Evolutionary conservation across 768 basidiomycete species (phyloP), one percentile per base, ranked within the genome.

Genomic region (Termitomyces sp.): DNA sequence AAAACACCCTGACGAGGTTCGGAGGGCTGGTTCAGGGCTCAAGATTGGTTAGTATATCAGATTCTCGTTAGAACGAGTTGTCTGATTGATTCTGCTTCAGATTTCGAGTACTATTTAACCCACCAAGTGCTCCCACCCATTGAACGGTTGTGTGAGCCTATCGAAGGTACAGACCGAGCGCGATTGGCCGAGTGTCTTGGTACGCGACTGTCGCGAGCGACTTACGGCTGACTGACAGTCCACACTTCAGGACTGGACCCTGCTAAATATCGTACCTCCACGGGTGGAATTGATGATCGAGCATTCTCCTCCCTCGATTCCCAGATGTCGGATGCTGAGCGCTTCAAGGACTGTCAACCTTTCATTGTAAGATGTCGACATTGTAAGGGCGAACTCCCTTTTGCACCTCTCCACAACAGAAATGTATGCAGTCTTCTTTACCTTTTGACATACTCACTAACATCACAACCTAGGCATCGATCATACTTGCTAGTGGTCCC

Each of bases 151-250:
- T 99, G 97, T 69, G 97, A 97, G 45, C 89, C 92, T 1, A 98
- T 99, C 47, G 93, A 97, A 65, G 96, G 95, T 7, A 98, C 95
- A 0, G 96, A 98, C 66, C 83, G 92, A 30, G 78, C 95, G 7
- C 83, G 95, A 37, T 76, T 99, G 22, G 97, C 97, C 0, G 96
- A 98, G 75, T 98, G 94, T 70, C 84, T 99, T 6, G 96, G 95
- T 93, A 68, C 54, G 62, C 59, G 36, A 31, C 41, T 22, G 8
- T 7, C 5, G 33, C 36, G 8, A 34, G 6, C 49, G 4, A 18
- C 62, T 50, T 62, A 30, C 20, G 13, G 20, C 31, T 36, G 24
- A 58, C 36, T n/a, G 27, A 54, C 30, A 51, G 30, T 41, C 33
- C n/a, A n/a, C 0, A 13, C 15, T 42, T 16, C 36, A 88, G 87